A percentile compares a stretch with the other conserved stretches of the same genome.
Evolutionary conservation across 2,329 filamentous ascomycete genomes (phyloP).

Genomic region (Emmonsia crescens): DNA sequence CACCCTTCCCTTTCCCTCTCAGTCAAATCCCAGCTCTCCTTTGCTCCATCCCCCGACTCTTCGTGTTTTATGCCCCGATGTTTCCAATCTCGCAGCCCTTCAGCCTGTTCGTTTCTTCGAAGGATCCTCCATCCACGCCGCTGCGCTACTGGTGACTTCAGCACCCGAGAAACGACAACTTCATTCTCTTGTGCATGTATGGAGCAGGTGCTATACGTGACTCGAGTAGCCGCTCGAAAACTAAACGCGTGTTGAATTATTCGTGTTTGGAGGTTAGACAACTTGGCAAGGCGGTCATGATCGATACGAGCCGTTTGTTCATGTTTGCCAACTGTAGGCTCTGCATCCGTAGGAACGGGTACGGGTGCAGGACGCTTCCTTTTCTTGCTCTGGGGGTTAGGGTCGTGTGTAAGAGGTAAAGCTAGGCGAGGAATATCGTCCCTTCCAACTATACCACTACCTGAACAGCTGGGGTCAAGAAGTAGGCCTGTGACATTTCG

Average conservation of each 20-base stretch:
- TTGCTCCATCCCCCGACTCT: slow-evolving; percentile 9
- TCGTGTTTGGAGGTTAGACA: slow-evolving; percentile 71
- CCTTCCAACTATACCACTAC: slow-evolving; percentile 84
- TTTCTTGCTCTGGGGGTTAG: slow-evolving; percentile 29
- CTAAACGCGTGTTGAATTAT: slow-evolving; percentile 74
- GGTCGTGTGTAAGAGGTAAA: slow-evolving; percentile 46
- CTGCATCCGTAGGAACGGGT: too few species aligned
- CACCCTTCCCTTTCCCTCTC: slow-evolving; percentile 56
- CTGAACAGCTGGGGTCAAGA: slow-evolving; percentile 89
- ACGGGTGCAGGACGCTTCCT: slow-evolving; percentile 25
- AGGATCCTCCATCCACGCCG: slow-evolving; percentile 68
- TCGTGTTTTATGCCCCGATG: slow-evolving; percentile 49
- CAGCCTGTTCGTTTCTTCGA: slow-evolving; percentile 58
- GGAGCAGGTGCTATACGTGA: slow-evolving; percentile 93
- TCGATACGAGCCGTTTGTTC: slow-evolving; percentile 38
- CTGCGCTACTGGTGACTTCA: slow-evolving; percentile 56
- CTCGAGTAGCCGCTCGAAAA: slow-evolving; percentile 62
- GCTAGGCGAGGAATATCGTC: slow-evolving; percentile 64
- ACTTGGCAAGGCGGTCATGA: slow-evolving; percentile 54
- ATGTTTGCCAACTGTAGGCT: slow-evolving; percentile 11
- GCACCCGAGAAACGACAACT: slow-evolving; percentile 60
- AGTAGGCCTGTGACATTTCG: slow-evolving; percentile 67
- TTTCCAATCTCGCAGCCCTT: slow-evolving; percentile 65
- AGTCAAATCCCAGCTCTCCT: slow-evolving; percentile 17
- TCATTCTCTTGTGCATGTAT: slow-evolving; percentile 84